phyloP scores from a whole-genome alignment of 768 basidiomycete species.

The Suillus lakei region DNA sequence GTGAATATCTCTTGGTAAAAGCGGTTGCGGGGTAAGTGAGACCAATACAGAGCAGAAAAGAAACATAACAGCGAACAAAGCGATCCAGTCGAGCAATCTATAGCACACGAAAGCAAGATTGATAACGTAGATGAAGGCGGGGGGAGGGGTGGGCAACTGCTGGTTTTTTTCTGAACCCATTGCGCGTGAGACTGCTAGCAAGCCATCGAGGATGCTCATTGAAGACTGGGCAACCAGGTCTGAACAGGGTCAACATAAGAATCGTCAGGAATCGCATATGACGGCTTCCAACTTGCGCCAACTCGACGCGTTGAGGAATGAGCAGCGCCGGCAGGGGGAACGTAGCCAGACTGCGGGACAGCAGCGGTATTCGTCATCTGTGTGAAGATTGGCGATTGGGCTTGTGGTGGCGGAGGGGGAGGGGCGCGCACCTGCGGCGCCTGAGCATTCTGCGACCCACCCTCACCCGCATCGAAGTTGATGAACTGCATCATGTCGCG shows the following conservation, averaged over 20 bases:
- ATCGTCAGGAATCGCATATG: conserved; percentile 21
- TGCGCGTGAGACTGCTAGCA: neutral
- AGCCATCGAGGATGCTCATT: neutral
- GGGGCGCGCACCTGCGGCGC: conserved; percentile 27
- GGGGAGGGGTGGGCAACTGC: conserved; percentile 11
- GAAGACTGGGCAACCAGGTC: conserved; percentile 31
- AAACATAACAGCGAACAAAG: conserved; percentile 10
- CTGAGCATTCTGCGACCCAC: conserved; percentile 12
- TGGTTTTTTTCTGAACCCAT: conserved; percentile 6
- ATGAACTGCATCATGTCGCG: conserved; percentile 43
- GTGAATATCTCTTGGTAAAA: neutral
- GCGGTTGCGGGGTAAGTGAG: neutral
- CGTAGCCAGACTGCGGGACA: conserved; percentile 36
- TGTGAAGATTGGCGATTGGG: conserved; percentile 26
- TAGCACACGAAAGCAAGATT: conserved; percentile 1
- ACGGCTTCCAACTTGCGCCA: conserved; percentile 52
- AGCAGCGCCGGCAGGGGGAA: conserved; percentile 59
- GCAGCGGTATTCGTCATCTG: conserved; percentile 30
- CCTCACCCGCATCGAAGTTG: conserved; percentile 37
- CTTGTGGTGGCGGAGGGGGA: conserved; percentile 18
- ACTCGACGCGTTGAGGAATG: conserved; percentile 57
- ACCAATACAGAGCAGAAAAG: neutral
- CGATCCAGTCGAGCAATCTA: conserved; percentile 9
- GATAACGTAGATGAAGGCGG: conserved; percentile 12
- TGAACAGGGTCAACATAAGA: conserved; percentile 34